phyloP scores from a whole-genome alignment of 176 grass and related monocot genomes.

The Stipa capillata region DNA sequence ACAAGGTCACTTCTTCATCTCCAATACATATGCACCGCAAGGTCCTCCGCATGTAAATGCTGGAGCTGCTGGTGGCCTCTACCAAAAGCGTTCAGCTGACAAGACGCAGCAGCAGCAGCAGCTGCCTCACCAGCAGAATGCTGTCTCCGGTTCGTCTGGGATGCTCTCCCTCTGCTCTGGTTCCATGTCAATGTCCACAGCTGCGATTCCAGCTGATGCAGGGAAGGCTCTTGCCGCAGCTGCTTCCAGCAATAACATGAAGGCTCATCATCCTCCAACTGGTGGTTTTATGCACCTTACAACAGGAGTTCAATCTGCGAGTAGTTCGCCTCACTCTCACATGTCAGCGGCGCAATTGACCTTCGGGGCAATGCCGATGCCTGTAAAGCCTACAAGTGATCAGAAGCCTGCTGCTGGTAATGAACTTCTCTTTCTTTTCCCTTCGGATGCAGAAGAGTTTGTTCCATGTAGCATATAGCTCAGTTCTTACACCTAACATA shows the following conservation, averaged over 20 bases:
- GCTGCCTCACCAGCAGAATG: constrained; percentile 33
- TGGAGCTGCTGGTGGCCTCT: constrained; percentile 28
- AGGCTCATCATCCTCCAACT: constrained; percentile 35
- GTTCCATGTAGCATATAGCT: not conserved
- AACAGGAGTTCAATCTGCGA: constrained; percentile 26
- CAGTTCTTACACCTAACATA: constrained; percentile 5
- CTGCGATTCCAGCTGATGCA: constrained; percentile 1
- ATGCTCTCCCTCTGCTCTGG: constrained; percentile 17
- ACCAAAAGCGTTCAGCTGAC: constrained; percentile 51
- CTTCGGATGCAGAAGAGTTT: not conserved
- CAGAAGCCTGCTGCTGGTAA: constrained; percentile 89
- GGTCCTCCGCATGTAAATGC: constrained; percentile 21
- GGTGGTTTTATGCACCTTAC: constrained; percentile 48
- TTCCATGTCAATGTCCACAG: constrained; percentile 5
- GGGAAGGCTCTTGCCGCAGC: constrained; percentile 31
- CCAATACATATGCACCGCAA: constrained; percentile 40
- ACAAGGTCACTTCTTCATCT: constrained; percentile 62
- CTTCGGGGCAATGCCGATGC: constrained; percentile 39
- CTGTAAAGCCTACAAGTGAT: constrained; percentile 51
- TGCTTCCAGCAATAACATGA: constrained; percentile 43
- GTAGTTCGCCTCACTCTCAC: constrained; percentile 33
- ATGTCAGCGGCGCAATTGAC: constrained; percentile 44
- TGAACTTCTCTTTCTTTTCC: not conserved
- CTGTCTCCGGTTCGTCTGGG: not conserved
- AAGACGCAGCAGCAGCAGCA: constrained; percentile 46